Evolutionary conservation across 345 rosid genomes (phyloP), one percentile per base, ranked within the genome.

Genomic region (Murraya koenigii): DNA sequence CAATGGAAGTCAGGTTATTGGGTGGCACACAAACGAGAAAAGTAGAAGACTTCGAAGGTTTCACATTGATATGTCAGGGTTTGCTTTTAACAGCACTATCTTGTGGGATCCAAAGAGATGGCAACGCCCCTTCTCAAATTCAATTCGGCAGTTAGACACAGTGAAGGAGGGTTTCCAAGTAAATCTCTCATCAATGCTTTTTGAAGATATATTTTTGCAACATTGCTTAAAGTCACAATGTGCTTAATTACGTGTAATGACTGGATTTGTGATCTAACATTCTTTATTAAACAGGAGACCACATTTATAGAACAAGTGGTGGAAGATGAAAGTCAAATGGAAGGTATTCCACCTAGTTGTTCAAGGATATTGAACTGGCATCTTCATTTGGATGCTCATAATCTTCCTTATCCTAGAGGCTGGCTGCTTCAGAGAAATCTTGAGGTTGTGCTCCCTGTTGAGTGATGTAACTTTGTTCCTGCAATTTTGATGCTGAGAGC

Each of bases 1-100:
- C 87, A 90, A 92, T 41, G 90, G 91, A 80, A 91, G 88, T 77
- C 91, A 84, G 69, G 89, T 95, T 79, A 85, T 89, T 62, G 99
- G 99, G 63, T 95, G 99, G 98, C 98, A 93, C 86, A 92, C 99
- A 32, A 95, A 95, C 59, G 99, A 95, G 78, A 95, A 91, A 84
- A 95, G 98, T 73, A 95, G 87, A 85, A 86, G 86, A 72, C 85
- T 93, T 8, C 91, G 94, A 14, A 87, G 98, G 82, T 95, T 93
- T 86, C 98, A 95, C 73, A 94, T 93, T 71, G 99, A 93, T 86
- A 95, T 95, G 94, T 93, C 97, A 0, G 99, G 99, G 35, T 95
- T 93, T 86, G 98, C 99, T 77, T 92, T 95, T 85, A 95, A 95
- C 84, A 92, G 96, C 82, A 90, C 96, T 52, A 91, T 95, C 69